Evolutionary conservation across 331 rosid genomes (phyloP).

Genomic region (Pyracantha coccinea): DNA sequence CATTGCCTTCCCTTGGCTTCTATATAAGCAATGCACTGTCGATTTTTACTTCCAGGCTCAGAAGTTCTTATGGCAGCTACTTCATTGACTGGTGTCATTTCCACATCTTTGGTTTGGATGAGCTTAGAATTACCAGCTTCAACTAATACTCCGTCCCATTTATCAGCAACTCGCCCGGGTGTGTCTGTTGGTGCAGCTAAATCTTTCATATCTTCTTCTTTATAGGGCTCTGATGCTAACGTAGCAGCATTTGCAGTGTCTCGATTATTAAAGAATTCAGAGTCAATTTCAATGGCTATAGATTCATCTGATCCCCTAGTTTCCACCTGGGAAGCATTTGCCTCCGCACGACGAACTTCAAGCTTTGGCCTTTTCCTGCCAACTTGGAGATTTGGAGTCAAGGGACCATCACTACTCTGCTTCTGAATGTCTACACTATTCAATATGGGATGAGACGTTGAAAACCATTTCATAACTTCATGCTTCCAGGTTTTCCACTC

Average conservation of each 20-base stretch:
- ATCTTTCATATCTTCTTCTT: constrained; percentile 43
- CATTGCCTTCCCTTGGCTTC: constrained; percentile 98
- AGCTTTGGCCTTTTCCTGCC: constrained; percentile 92
- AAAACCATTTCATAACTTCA: constrained; percentile 84
- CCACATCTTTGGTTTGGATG: constrained; percentile 37
- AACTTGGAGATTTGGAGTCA: constrained; percentile 53
- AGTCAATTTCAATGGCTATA: constrained; percentile 55
- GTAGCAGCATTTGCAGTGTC: constrained; percentile 30
- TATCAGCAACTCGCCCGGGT: constrained; percentile 33
- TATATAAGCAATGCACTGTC: constrained; percentile 81
- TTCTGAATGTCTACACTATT: constrained; percentile 38
- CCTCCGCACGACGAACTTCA: constrained; percentile 95
- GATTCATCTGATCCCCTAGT: constrained; percentile 46
- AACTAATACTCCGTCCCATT: constrained; percentile 54
- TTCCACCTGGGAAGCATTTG: constrained; percentile 62
- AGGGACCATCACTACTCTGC: constrained; percentile 38
- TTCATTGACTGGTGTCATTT: constrained; percentile 53
- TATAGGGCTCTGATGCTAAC: constrained; percentile 40
- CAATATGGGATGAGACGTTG: constrained; percentile 42
- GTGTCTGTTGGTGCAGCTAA: constrained; percentile 27
- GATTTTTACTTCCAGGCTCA: constrained; percentile 62
- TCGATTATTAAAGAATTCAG: constrained; percentile 50
- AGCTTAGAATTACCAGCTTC: constrained; percentile 42
- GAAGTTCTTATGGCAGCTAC: constrained; percentile 26
- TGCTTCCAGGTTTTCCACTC: constrained; percentile 99